phyloP scores from a whole-genome alignment of 441 rosid genomes.

The Adansonia gregorii region DNA sequence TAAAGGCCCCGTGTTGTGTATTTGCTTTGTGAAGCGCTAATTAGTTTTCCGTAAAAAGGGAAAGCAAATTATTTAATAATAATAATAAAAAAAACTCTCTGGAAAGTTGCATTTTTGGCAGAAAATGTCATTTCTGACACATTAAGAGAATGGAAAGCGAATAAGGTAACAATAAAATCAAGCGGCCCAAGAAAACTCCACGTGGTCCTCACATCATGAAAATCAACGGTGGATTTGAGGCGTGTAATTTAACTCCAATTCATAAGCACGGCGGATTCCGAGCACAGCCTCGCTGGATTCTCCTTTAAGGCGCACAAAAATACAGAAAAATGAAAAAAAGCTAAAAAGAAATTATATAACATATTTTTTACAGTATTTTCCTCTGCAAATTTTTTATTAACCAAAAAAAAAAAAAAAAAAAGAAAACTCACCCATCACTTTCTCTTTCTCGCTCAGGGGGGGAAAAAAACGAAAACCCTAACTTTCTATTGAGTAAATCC shows the following conservation, averaged over 20 bases:
- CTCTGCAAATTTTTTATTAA: not conserved
- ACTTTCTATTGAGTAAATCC: conserved; percentile 12
- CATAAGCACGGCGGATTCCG: conserved; percentile 50
- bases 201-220: conserved; percentile 30
- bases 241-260: conserved; percentile 39
- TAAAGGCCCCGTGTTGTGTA: too few species aligned
- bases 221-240: conserved; percentile 46
- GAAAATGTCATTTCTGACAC: not conserved
- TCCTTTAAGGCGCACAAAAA: conserved; percentile 34
- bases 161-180: conserved; percentile 3
- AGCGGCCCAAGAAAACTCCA: conserved; percentile 22
- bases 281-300: conserved; percentile 38
- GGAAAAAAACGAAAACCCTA: conserved; percentile 28
- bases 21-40: too few species aligned
- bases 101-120: not conserved
- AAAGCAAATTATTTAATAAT: too few species aligned
- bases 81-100: too few species aligned
- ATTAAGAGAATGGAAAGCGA: not conserved
- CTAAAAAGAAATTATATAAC: not conserved
- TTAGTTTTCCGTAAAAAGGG: too few species aligned
- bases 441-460: not conserved
- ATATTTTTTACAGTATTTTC: not conserved
- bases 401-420: not conserved
- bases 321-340: not conserved
- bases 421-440: not conserved